Conservation (phyloP, 1,284 basidiomycete species). For the Microbotryum silenes-acaulis region DNA sequence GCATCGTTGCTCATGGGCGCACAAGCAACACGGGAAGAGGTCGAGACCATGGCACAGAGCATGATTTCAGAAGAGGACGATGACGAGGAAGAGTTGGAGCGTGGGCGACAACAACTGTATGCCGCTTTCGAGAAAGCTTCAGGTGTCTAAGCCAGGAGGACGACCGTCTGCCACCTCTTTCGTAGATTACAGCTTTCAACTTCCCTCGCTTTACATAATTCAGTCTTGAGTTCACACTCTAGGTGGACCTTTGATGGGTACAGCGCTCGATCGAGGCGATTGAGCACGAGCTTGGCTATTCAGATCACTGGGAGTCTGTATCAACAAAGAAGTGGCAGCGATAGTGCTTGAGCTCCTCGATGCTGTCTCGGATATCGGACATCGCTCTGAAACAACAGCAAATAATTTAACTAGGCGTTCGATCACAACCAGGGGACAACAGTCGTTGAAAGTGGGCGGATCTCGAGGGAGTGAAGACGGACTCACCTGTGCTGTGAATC, state of each 20-base stretch:
- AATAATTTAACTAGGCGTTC: too few relatives aligned
- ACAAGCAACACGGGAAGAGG: constrained; percentile 20
- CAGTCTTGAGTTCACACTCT: too few relatives aligned
- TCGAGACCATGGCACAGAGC: constrained; percentile 23
- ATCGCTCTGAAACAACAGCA: constrained; percentile 1
- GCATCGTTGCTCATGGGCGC: constrained; percentile 16
- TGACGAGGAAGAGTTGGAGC: constrained; percentile 32
- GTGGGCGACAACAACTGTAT: constrained; percentile 25
- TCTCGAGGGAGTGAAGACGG: not conserved
- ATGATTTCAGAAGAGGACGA: constrained; percentile 35
- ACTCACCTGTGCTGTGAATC: constrained; percentile 23
- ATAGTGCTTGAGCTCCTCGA: constrained; percentile 23
- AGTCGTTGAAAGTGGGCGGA: not conserved
- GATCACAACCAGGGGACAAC: too few relatives aligned
- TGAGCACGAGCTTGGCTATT: too few relatives aligned
- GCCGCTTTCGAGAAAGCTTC: constrained; percentile 24
- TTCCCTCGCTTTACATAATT: too few relatives aligned
- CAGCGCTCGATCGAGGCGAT: too few relatives aligned
- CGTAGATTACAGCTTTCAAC: too few relatives aligned
- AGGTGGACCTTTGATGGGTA: too few relatives aligned
- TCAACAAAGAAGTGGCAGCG: constrained; percentile 18
- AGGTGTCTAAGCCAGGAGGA: too few relatives aligned
- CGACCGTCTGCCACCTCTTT: too few relatives aligned
- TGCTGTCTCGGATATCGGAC: constrained; percentile 6
- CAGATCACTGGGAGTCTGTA: not conserved